Percentiles rank a stretch among this genome's conserved stretches.
Evolutionary conservation across 1,284 basidiomycete species (phyloP).

Genomic region (Athelia sp.): DNA sequence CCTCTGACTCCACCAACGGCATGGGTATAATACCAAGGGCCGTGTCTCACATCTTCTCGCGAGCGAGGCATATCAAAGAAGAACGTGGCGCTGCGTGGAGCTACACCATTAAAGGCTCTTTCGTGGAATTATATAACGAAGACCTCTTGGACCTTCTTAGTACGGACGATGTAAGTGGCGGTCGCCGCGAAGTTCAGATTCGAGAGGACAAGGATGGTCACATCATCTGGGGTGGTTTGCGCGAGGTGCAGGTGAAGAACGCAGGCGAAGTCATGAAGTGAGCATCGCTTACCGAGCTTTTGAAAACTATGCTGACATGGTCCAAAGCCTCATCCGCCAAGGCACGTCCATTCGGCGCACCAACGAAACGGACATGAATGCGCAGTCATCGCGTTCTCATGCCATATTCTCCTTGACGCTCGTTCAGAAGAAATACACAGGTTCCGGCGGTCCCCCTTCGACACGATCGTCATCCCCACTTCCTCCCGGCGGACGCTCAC

Average conservation of each 20-base stretch:
- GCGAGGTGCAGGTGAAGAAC: slow-evolving; percentile 84
- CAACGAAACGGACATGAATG: slow-evolving; percentile 98
- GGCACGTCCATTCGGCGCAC: slow-evolving; percentile 90
- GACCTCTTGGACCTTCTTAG: slow-evolving; percentile 88
- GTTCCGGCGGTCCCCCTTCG: slow-evolving; percentile 50
- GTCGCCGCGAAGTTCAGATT: slow-evolving; percentile 86
- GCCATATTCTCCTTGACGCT: slow-evolving; percentile 97
- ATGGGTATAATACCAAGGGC: slow-evolving; percentile 97
- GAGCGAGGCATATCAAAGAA: slow-evolving; percentile 71
- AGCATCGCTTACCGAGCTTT: slow-evolving; percentile 27
- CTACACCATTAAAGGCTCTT: slow-evolving; percentile 78
- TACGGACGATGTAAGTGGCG: slow-evolving; percentile 58
- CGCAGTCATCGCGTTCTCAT: slow-evolving; percentile 95
- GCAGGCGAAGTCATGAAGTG: slow-evolving; percentile 89
- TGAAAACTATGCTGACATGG: slow-evolving; percentile 6
- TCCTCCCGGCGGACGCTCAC: slow-evolving; percentile 65
- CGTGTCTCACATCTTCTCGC: slow-evolving; percentile 85
- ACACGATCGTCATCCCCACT: slow-evolving; percentile 73
- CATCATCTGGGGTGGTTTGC: slow-evolving; percentile 95
- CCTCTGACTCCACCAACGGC: slow-evolving; percentile 66
- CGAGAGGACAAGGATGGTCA: slow-evolving; percentile 95
- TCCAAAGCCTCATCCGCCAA: slow-evolving; percentile 68
- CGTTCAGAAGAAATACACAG: slow-evolving; percentile 79
- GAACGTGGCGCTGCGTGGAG: slow-evolving; percentile 71
- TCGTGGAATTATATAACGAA: slow-evolving; percentile 98